Percentiles rank a stretch among this genome's conserved stretches.
These are phyloP conservation scores for Sutorius australiensis DNA, from an alignment of 768 basidiomycete genomes.

Conservation along the genomic window DNA sequence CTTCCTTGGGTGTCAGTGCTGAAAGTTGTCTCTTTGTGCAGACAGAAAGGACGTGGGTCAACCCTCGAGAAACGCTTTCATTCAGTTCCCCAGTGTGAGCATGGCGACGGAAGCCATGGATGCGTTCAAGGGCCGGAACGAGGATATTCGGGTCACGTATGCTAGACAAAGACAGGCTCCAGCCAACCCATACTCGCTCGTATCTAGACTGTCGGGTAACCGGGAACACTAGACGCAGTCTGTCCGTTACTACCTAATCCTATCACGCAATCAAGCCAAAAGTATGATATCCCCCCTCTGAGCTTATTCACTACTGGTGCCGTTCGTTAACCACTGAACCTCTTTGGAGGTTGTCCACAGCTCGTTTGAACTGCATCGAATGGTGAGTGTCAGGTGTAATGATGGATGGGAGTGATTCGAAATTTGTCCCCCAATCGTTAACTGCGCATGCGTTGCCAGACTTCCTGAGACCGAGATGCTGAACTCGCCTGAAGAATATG, in stretches of 20 bases:
- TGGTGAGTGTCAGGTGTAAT: background rate
- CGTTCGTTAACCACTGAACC: too few species aligned
- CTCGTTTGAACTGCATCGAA: background rate
- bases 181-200: background rate
- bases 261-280: background rate
- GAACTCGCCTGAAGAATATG: too few species aligned
- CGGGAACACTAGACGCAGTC: constrained; percentile 1
- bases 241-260: background rate
- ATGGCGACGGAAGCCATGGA: constrained; percentile 47
- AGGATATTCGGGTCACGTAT: constrained; percentile 7
- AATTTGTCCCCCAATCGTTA: background rate
- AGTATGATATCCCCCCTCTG: background rate
- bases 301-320: background rate
- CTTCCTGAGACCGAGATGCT: too few species aligned
- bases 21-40: constrained; percentile 26
- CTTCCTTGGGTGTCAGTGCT: background rate
- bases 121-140: constrained; percentile 29
- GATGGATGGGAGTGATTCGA: background rate
- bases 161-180: constrained; percentile 17
- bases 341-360: background rate
- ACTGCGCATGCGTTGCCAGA: background rate
- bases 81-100: constrained; percentile 49
- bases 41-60: constrained; percentile 30
- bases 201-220: constrained; percentile 20
- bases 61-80: constrained; percentile 40